Base-by-base conservation (phyloP, 495 filamentous ascomycete genomes). In the Aspergillus taichungensis region DNA sequence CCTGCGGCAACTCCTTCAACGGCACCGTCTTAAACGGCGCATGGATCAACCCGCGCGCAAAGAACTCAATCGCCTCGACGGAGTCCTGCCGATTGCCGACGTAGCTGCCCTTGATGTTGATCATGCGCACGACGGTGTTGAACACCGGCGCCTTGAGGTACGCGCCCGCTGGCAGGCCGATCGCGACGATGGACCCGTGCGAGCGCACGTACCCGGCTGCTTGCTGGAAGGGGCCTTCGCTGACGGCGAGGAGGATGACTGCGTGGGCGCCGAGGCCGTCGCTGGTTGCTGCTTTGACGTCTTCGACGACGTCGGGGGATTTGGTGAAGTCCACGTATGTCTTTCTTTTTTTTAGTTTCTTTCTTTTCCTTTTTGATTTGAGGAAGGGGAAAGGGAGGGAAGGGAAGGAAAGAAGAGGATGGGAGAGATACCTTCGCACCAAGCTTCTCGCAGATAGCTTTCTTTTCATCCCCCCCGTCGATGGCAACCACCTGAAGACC, bases 191-290 rank as follows among this genome's bases (percentile, higher is more conserved):
- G 13, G 77, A 72, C 28, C 90, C 89, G 11, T 81, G 78, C 37
- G 85, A 79, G 35, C 89, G 82, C 30, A 92, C 80, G 62, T 94
- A 94, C 60, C 83, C 82, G 32, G 83, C 76, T 8, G 90, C 90
- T 64, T 96, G 90, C 67, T 95, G 88, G 79, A 95, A 95, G 13
- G 90, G 90, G 67, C 83, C 86, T 71, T 95, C 90, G 45, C 71
- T 77, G 14, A 85, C 87, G 34, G 90, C 91, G 7, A 95, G 76
- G 33, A 95, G 64, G 42, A 97, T 71, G 34, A 94, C 91, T 4
- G 87, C 90, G 52, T 95, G 87, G 1, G 91, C 87, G 27, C 90
- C 90, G 10, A 86, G 74, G 6, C 87, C 87, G 35, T 86, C 87
- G 5, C 75, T 67, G 1, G 87, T 92, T 3, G 80, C 78, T 10